Percentiles rank a stretch among this genome's conserved stretches.
These are phyloP conservation scores for Moesziomyces aphidis DNA, from an alignment of 1,284 basidiomycete species.

Conservation along the genomic window DNA sequence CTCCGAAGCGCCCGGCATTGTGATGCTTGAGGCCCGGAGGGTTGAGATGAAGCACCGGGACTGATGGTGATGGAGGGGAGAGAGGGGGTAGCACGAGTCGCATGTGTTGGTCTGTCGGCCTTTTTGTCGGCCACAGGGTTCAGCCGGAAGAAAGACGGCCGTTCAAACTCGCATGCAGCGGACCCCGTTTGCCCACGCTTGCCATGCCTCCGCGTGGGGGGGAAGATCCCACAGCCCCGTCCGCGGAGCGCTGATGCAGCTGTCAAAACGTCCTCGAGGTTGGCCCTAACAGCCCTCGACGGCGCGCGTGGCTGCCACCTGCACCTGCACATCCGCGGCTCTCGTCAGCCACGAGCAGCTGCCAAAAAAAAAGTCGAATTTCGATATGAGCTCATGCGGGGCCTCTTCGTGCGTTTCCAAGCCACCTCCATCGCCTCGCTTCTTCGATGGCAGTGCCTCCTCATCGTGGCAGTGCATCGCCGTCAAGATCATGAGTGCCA, in stretches of 20 bases:
- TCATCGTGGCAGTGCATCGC: background rate
- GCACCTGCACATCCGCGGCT: background rate
- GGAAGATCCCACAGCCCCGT: background rate
- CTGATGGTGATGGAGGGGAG: background rate
- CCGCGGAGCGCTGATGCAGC: background rate
- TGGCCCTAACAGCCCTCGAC: background rate
- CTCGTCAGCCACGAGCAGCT: background rate
- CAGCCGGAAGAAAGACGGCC: conserved; percentile 11
- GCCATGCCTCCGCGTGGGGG: conserved; percentile 1
- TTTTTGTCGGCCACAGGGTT: conserved; percentile 2
- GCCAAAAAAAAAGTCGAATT: background rate
- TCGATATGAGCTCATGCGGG: background rate
- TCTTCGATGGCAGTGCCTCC: background rate
- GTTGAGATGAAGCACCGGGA: background rate
- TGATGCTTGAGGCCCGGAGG: background rate
- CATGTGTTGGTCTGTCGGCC: conserved; percentile 1
- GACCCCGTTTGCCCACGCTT: too few relatives aligned
- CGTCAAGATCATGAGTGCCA: conserved; percentile 9
- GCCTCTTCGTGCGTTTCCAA: background rate
- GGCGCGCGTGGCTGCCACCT: too few relatives aligned
- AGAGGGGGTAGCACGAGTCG: background rate
- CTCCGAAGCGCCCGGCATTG: conserved; percentile 25
- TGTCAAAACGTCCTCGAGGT: too few relatives aligned
- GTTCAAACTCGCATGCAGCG: background rate
- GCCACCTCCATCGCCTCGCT: background rate